Evolutionary conservation across 257 asterid species (phyloP), one percentile per base, ranked within the genome.

Genomic region (Jaltomata sinuosa): DNA sequence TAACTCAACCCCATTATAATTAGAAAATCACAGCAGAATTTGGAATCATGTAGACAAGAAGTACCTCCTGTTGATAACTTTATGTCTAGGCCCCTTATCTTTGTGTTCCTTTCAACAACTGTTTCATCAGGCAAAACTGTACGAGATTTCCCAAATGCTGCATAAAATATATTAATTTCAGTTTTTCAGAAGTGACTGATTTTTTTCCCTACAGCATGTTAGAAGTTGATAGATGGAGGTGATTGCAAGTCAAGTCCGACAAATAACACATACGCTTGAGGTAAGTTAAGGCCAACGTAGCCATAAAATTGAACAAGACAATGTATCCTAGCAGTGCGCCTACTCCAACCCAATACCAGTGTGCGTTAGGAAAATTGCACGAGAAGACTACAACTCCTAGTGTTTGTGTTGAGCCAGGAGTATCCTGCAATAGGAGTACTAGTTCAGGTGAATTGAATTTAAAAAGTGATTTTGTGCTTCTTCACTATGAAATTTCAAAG

Each of bases 301-400:
- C 88, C 18, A 87, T 74, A 84, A 89, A 38, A 84, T 95, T 95
- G 91, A 93, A 95, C 36, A 95, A 55, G 1, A 84, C 79, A 49
- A 67, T n/a, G 16, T 89, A 95, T 80, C 96, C 98, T 32, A 89
- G 68, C 27, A 87, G 84, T 19, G 95, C 96, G 76, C 90, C 95
- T 18, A 89, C 55, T 40, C 98, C 97, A 49, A 95, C 91, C 98
- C 98, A 95, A 79, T 95, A 94, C 98, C 96, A 94, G 38, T 69
- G 83, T 10, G 90, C 90, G 25, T 92, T 95, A 8, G 89, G 84
- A 74, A 92, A 93, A 92, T 14, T 19, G 94, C 97, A 16, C 93
- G 86, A 8, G 94, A 78, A 59, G 40, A 93, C 82, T 11, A 86
- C 29, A 45, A 90, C 22, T 9, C 98, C 98, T 18, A 93, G 84